A percentile compares a stretch with the other conserved stretches of the same genome.
Conservation (phyloP, 2,329 filamentous ascomycete genomes). For the Botrytis elliptica region DNA sequence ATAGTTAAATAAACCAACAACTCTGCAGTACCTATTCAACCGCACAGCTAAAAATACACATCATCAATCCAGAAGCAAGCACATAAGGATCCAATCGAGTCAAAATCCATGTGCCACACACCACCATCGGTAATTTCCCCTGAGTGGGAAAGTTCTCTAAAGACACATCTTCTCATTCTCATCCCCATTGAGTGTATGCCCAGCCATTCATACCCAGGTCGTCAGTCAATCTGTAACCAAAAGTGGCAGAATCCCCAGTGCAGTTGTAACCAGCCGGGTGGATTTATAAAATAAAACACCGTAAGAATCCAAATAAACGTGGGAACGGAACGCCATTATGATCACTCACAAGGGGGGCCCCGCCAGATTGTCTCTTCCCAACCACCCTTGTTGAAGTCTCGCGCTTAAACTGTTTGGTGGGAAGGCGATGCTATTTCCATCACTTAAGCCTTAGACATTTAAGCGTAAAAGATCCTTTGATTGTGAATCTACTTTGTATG, state of each 20-base stretch:
- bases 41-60: background rate
- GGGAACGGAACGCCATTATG: background rate
- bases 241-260: background rate
- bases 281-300: background rate
- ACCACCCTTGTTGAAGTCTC: background rate
- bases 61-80: no score
- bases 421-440: conserved; percentile 3
- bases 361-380: background rate
- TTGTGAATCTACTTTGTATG: background rate
- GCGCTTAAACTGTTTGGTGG: background rate
- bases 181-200: background rate
- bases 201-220: background rate
- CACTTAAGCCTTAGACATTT: background rate
- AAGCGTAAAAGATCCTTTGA: background rate
- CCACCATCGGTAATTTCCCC: background rate
- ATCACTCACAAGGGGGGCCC: conserved; percentile 14
- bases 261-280: background rate
- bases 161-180: background rate
- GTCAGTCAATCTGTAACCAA: background rate
- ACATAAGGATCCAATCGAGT: no score
- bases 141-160: background rate
- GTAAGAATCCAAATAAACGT: background rate
- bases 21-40: background rate
- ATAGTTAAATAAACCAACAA: background rate
- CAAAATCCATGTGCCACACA: background rate